phyloP scores from a whole-genome alignment of 345 rosid genomes.

The Pistacia vera region DNA sequence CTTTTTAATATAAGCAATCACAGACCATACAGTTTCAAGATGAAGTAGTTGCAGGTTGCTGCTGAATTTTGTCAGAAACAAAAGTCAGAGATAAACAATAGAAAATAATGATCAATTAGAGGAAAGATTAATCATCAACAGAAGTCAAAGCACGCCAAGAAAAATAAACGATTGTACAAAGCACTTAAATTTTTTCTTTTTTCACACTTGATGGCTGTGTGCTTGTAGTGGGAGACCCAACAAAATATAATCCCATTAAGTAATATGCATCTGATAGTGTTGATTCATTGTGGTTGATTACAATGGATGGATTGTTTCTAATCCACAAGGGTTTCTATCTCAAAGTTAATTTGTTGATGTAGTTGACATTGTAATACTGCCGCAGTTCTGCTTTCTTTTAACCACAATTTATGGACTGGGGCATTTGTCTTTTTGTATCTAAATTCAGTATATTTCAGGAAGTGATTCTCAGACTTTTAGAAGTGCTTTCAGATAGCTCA shows the following conservation, averaged over 20 bases:
- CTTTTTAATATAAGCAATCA: not conserved
- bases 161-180: not conserved
- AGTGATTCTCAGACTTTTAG: too few species aligned
- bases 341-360: too few species aligned
- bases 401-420: too few species aligned
- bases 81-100: not conserved
- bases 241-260: not conserved
- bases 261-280: not conserved
- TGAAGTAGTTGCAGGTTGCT: not conserved
- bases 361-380: too few species aligned
- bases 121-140: not conserved
- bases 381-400: not conserved
- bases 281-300: not conserved
- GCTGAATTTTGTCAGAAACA: not conserved
- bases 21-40: not conserved
- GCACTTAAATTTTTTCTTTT: not conserved
- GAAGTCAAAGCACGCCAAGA: constrained; percentile 21
- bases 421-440: too few species aligned
- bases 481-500: too few species aligned
- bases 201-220: not conserved
- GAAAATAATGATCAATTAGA: not conserved
- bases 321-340: not conserved
- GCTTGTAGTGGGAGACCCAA: constrained; percentile 14
- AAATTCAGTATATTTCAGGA: too few species aligned
- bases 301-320: not conserved